Evolutionary conservation across 2,329 filamentous ascomycete genomes (phyloP), one percentile per base, ranked within the genome.

Genomic region (Diaporthe ampelina): DNA sequence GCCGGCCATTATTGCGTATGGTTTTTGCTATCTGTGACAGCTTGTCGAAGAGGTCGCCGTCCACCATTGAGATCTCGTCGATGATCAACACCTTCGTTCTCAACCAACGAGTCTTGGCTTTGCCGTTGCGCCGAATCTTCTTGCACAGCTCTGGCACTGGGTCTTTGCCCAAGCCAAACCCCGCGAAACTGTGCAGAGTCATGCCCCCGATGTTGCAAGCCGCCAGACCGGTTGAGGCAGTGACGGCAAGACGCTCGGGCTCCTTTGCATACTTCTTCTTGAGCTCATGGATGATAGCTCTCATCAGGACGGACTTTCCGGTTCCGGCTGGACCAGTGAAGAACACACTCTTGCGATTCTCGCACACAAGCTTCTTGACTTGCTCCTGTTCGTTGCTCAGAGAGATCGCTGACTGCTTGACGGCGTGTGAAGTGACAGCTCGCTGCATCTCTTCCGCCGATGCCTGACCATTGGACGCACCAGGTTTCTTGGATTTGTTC

Each of bases 21-120:
- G 88, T 91, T 73, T 96, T 91, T 19, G 95, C 96, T 77, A 99
- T 94, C 75, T 94, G 91, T 76, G 97, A 95, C 24, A 99, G 89
- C 83, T 99, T 99, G 85, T 99, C 97, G 78, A 98, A 99, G 0
- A 99, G 88, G 45, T 98, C 95, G 1, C 95, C 97, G 79, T 99
- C 97, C 6, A 99, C 95, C 97, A 99, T 99, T 17, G 97, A 98
- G 4, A 99, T 92, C 82, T 99, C 97, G 83, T 99, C 97, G 79
- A 99, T 91, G 78, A 99, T 89, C 32, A 99, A 89, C 17, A 95
- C 91, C 80, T 95, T 97, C 0, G 95, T 97, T 73, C 92, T 91
- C 77, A 97, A 85, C 97, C 97, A 99, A 54, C 96, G 91, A 77
- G 91, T 93, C 81, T 94, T 96, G 29, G 95, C 95, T 81, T 98